Conservation (phyloP, 768 basidiomycete species). For the Agrocybe pediades region DNA sequence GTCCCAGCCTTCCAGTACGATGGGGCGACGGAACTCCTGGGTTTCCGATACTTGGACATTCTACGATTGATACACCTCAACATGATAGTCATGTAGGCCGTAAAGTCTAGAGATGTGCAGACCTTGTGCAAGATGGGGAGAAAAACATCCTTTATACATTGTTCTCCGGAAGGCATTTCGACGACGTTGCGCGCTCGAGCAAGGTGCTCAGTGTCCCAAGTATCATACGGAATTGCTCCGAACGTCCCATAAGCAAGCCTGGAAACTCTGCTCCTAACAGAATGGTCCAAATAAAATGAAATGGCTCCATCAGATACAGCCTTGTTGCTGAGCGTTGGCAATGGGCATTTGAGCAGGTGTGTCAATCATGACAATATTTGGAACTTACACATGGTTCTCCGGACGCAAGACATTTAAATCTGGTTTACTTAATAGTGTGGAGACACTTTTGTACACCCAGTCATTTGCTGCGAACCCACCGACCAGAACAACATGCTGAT, state of each 20-base stretch:
- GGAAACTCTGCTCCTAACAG: slow-evolving; percentile 37
- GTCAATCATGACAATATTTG: background rate
- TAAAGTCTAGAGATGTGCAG: background rate
- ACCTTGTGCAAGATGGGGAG: slow-evolving; percentile 17
- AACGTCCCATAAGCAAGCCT: slow-evolving; percentile 39
- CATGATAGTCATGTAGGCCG: too few species aligned
- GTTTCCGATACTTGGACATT: slow-evolving; percentile 20
- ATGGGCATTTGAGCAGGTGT: background rate
- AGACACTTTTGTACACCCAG: slow-evolving; percentile 38
- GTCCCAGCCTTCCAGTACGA: background rate
- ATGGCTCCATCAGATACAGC: slow-evolving; percentile 49
- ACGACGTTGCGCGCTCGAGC: background rate
- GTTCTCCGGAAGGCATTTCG: slow-evolving; percentile 4
- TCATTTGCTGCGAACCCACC: slow-evolving; percentile 50
- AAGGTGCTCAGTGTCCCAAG: slow-evolving; percentile 17
- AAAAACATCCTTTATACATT: slow-evolving; percentile 10
- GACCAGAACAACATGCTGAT: slow-evolving; percentile 35
- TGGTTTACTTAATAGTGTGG: slow-evolving; percentile 21
- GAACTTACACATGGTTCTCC: slow-evolving; percentile 13
- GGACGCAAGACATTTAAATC: slow-evolving; percentile 14
- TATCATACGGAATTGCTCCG: slow-evolving; percentile 7
- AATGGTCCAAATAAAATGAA: slow-evolving; percentile 44
- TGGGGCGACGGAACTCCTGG: slow-evolving; percentile 13
- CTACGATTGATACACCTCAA: too few species aligned
- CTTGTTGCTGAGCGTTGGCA: slow-evolving; percentile 33